Evolutionary conservation across 75 land plant genomes (phyloP).

Genomic region (Cunninghamia lanceolata): DNA sequence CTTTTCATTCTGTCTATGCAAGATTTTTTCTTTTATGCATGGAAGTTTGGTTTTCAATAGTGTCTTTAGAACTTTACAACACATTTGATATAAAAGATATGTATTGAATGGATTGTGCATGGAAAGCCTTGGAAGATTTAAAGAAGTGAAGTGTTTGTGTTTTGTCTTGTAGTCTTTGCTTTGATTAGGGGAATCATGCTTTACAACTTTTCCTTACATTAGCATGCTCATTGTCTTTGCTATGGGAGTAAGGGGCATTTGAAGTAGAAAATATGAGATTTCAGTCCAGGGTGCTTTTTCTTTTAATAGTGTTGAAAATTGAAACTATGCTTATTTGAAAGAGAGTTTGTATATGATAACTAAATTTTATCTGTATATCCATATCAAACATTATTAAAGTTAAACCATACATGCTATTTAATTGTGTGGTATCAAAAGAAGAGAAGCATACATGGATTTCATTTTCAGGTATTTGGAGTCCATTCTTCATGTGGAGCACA

Average conservation of each 20-base stretch:
- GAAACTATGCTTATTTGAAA: background rate
- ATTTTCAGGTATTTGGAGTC: conserved; percentile 70
- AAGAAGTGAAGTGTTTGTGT: background rate
- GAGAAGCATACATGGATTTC: background rate
- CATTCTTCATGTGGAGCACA: conserved; percentile 94
- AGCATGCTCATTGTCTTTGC: background rate
- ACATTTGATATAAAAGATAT: background rate
- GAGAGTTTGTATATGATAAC: background rate
- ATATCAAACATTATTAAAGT: background rate
- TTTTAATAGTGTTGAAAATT: background rate
- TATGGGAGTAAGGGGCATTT: background rate
- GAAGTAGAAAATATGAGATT: background rate
- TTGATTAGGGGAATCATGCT: background rate
- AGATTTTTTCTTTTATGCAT: background rate
- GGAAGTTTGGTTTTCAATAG: background rate
- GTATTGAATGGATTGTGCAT: background rate
- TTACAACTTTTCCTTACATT: background rate
- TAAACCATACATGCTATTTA: background rate
- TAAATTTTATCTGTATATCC: background rate
- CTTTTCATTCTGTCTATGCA: background rate
- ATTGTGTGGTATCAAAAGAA: background rate
- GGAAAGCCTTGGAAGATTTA: no score
- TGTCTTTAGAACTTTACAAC: background rate
- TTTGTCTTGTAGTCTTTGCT: background rate
- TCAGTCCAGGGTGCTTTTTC: background rate